A percentile compares a stretch with the other conserved stretches of the same genome.
phyloP scores from a whole-genome alignment of 176 grass and related monocot genomes.

The Lolium rigidum region DNA sequence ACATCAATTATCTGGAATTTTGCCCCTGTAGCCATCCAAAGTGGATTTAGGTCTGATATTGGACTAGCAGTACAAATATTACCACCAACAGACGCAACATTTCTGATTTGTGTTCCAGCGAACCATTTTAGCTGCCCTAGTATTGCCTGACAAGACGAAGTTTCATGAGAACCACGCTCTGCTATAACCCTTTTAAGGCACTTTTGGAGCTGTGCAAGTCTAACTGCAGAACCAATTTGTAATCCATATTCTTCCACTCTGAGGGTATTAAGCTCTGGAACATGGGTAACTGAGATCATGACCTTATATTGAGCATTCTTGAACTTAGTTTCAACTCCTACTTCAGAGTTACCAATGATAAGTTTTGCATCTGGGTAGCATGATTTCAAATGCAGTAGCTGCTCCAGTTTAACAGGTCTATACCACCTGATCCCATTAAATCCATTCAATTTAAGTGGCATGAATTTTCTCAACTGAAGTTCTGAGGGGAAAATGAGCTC shows the following conservation, averaged over 20 bases:
- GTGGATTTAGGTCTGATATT: conserved; percentile 97
- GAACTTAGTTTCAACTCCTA: conserved; percentile 94
- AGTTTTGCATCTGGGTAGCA: conserved; percentile 76
- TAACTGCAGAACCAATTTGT: conserved; percentile 88
- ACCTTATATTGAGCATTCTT: conserved; percentile 77
- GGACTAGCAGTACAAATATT: conserved; percentile 99
- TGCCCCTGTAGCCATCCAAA: conserved; percentile 88
- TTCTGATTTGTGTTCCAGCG: conserved; percentile 92
- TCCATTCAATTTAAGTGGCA: conserved; percentile 74
- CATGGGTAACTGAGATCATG: conserved; percentile 81
- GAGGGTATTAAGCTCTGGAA: conserved; percentile 79
- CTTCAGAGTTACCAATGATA: conserved; percentile 84
- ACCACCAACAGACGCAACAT: conserved; percentile 96
- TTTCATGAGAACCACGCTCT: conserved; percentile 58
- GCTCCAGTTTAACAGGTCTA: conserved; percentile 80
- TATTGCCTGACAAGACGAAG: conserved; percentile 81
- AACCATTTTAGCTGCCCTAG: conserved; percentile 95
- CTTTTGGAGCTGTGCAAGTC: conserved; percentile 72
- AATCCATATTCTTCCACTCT: conserved; percentile 75
- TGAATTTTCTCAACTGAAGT: conserved; percentile 66
- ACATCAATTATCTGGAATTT: conserved; percentile 77
- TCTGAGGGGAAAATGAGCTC: conserved; percentile 97
- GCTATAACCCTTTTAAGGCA: conserved; percentile 66
- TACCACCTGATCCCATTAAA: conserved; percentile 84
- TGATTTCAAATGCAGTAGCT: conserved; percentile 73